Evolutionary conservation across 106 monocot species (phyloP).

Genomic region (Acanthochlamys bracteata): DNA sequence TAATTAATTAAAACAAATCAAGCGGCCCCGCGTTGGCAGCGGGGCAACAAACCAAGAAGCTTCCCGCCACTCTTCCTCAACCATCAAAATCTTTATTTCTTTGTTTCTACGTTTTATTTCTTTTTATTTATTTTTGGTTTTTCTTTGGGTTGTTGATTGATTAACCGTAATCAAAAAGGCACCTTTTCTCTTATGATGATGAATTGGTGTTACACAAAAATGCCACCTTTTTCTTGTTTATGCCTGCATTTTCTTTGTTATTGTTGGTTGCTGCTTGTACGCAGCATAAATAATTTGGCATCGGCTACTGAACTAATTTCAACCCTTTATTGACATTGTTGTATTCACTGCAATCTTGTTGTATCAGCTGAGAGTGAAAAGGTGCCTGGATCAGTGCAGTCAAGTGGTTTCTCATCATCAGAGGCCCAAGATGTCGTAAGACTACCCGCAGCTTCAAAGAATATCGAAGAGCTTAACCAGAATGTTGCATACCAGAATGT

Average conservation of each 20-base stretch:
- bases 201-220: too few relatives aligned
- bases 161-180: too few relatives aligned
- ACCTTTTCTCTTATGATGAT: too few relatives aligned
- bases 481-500: constrained; percentile 23
- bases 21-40: too few relatives aligned
- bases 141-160: too few relatives aligned
- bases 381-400: neutral
- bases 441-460: constrained; percentile 15
- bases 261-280: neutral
- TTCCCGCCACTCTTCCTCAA: too few relatives aligned
- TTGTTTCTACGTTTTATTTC: too few relatives aligned
- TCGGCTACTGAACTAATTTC: neutral
- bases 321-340: neutral
- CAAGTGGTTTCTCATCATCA: neutral
- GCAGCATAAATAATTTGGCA: neutral
- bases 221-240: too few relatives aligned
- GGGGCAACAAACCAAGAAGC: too few relatives aligned
- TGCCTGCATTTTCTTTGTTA: neutral
- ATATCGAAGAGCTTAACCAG: constrained; percentile 33
- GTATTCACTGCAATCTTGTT: neutral
- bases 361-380: neutral
- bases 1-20: too few relatives aligned
- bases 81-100: too few relatives aligned
- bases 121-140: too few relatives aligned
- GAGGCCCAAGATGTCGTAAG: neutral